These are phyloP conservation scores for Fusarium sp. DNA, from an alignment of 2,329 filamentous ascomycete genomes.

Conservation along the genomic window DNA sequence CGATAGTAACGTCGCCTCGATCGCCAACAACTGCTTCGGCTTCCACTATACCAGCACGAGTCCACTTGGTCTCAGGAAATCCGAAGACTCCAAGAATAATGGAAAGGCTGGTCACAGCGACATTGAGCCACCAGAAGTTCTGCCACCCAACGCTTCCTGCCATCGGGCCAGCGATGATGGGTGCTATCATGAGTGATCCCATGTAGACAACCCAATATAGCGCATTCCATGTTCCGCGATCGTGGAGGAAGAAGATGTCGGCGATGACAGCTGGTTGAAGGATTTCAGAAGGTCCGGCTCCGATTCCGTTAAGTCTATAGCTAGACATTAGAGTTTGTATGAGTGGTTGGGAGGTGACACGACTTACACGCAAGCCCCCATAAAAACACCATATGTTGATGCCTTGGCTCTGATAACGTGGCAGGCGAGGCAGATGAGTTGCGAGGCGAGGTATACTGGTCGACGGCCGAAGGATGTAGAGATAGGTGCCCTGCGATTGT, in stretches of 20 bases:
- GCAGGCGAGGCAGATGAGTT: conserved; percentile 5
- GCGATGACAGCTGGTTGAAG: conserved; percentile 35
- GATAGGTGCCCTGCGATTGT: not conserved
- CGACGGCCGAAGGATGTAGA: conserved; percentile 8
- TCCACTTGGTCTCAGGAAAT: conserved; percentile 15
- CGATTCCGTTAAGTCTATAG: conserved; percentile 10
- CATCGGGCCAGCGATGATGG: conserved; percentile 11
- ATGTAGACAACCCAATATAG: conserved; percentile 36
- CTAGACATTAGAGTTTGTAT: not conserved
- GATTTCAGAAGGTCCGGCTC: conserved; percentile 28
- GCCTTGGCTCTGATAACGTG: conserved; percentile 10
- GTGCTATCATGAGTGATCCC: conserved; percentile 21
- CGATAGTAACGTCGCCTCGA: not conserved
- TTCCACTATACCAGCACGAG: not conserved
- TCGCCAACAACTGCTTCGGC: not conserved
- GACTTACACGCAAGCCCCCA: conserved; percentile 13
- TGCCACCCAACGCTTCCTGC: not conserved
- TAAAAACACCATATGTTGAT: conserved; percentile 9
- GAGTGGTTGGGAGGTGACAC: fast-evolving
- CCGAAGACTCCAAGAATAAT: conserved; percentile 2
- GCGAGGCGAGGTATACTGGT: conserved; percentile 10
- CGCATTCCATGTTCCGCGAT: conserved; percentile 37
- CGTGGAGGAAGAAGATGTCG: conserved; percentile 40
- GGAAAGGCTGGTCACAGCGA: not conserved
- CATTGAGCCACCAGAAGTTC: conserved; percentile 22